Evolutionary conservation across 371 early-diverging fungal genomes (phyloP), one percentile per base, ranked within the genome.

Genomic region (Antonospora locustae): DNA sequence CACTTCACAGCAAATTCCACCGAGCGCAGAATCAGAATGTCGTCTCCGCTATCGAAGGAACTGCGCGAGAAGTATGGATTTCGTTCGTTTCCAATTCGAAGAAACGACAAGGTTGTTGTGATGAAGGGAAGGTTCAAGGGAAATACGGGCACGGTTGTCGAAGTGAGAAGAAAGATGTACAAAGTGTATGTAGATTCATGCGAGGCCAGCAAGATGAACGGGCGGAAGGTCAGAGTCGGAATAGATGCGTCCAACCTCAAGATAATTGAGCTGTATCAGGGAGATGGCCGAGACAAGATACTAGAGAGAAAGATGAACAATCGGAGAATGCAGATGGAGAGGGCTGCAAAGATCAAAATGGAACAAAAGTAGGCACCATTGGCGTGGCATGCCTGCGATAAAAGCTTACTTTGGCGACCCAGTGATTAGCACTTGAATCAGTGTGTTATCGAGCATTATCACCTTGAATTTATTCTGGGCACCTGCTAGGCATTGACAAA

Each of bases 211-310:
- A 71, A 61, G 55, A 62, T 50, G 20, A 61, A 65, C 22, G 74
- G 74, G 19, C 41, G 55, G 27, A 49, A 58, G 22, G 52, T 45
- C 22, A 28, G 25, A 25, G 62, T 65, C 34, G 63, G 63, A 11
- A 51, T 75, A 20, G 58, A 72, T 54, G 54, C 72, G n/a, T 70
- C 68, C 23, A 62, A 57, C 59, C 52, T 75, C 11, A 55, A 27
- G 11, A 68, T 75, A 23, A 63, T 52, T 12, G 60, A 64, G 34
- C 55, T 75, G 12, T 46, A 38, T 46, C 55, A 68, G 45, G 67
- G 66, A 43, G 16, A 63, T 23, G 63, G 55, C n/a, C 67, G 75
- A 63, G 40, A 48, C 1, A 38, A 55, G 14, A 23, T 52, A 7
- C 24, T 75, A 9, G 57, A 68, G 41, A 61, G 54, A 28, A 71